Evolutionary conservation across 352 stramenopile species (phyloP).

Genomic region (Phytophthora capsici): DNA sequence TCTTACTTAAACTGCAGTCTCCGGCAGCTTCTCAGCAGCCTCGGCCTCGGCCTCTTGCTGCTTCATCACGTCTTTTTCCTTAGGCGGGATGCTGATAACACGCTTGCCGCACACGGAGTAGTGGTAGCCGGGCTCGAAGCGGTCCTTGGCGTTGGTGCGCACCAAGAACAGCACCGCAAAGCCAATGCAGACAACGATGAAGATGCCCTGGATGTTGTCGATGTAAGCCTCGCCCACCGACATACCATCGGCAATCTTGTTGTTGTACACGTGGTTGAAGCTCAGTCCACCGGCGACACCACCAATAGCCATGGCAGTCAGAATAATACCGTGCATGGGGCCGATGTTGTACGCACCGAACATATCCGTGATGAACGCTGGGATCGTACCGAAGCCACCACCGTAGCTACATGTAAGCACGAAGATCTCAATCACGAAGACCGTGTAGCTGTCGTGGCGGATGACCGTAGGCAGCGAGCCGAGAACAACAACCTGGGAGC

Average conservation of each 20-base stretch:
- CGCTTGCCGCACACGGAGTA: conserved; percentile 67
- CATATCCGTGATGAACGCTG: conserved; percentile 82
- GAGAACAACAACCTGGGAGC: conserved; percentile 71
- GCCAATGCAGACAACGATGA: conserved; percentile 65
- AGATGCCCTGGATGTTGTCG: conserved; percentile 77
- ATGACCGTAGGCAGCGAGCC: conserved; percentile 66
- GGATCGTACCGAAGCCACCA: conserved; percentile 76
- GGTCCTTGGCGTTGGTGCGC: conserved; percentile 70
- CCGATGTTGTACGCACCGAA: conserved; percentile 85
- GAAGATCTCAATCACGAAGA: conserved; percentile 72
- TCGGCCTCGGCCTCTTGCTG: conserved; percentile 26
- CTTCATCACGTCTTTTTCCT: conserved; percentile 40
- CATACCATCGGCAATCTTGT: conserved; percentile 48
- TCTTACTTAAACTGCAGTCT: conserved; percentile 46
- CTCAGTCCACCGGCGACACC: conserved; percentile 72
- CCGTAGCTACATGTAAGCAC: conserved; percentile 81
- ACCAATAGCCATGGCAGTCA: conserved; percentile 80
- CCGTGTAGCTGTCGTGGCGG: conserved; percentile 55
- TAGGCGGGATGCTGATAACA: conserved; percentile 68
- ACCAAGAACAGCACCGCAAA: conserved; percentile 69
- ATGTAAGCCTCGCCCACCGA: conserved; percentile 67
- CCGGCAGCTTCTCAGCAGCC: conserved; percentile 21
- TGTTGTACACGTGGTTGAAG: conserved; percentile 70
- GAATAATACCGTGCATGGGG: conserved; percentile 55
- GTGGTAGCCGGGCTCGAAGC: conserved; percentile 74